Evolutionary conservation across 352 stramenopile species (phyloP), one percentile per base, ranked within the genome.

Genomic region (Globisporangium nagaii): DNA sequence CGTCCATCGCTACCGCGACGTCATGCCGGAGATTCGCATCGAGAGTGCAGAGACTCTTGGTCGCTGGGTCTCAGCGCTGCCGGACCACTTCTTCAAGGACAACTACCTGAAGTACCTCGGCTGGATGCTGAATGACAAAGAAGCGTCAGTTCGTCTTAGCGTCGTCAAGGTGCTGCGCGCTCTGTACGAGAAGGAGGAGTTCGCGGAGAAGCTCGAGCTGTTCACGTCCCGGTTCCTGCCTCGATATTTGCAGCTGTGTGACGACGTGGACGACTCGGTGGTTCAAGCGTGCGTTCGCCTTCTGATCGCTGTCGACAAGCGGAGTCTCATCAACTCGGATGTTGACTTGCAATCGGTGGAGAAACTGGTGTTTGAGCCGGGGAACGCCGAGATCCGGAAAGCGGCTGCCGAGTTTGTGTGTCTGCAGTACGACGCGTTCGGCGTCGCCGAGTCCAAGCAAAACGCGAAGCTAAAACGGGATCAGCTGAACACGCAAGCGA

Each of bases 81-180:
- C 93, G 0, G 86, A 96, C 32, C 71, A 97, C 0, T 98, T 96
- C 51, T 64, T 98, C 31, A 91, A 91, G 44, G 86, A 97, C 58
- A 97, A 94, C 56, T 97, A 95, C 57, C 65, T 98, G 48, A 98
- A 98, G 66, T 98, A 98, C 66, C 81, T 98, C 48, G 95, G 91
- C 5, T 98, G 95, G 95, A 88, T 98, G 58, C 56, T 98, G 40
- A 95, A 87, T 55, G 93, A 98, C 73, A 97, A 97, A 63, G 71
- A 84, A 42, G 69, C 73, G 1, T 35, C 55, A 12, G 95, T 98
- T 32, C 90, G 95, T 13, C 50, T 87, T 17, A 74, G 83, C 4
- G 87, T 95, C 19, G 59, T 98, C 5, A 59, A 84, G 22, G 86
- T 88, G n/a, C 69, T 98, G 10, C 72, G 78, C 12, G 60, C 66